Evolutionary conservation across 2,329 filamentous ascomycete genomes (phyloP), one percentile per base, ranked within the genome.

Genomic region (Cladosporium phlei): DNA sequence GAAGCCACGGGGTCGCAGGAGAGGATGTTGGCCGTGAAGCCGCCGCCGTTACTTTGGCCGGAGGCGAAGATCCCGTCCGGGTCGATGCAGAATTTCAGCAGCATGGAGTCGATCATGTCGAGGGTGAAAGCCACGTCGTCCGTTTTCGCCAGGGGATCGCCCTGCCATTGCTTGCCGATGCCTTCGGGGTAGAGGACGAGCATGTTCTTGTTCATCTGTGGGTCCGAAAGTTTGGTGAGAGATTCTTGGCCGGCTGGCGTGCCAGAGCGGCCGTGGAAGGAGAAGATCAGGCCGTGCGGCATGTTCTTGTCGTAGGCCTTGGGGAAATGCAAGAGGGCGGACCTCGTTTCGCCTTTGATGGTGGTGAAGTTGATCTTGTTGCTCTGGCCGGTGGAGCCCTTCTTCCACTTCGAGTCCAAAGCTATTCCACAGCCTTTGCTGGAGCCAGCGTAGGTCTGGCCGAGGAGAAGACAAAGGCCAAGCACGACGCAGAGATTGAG

Each of bases 1-100:
- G 68, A 68, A 3, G 68, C 63, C 2, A 53, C 55, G 1, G 63
- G 48, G 38, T 72, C 64, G 54, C 71, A 76, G 4, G 73, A 70
- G 6, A 75, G 68, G 2, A 68, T 52, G 19, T 64, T 68, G 7
- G 67, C 67, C 14, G 72, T 69, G 29, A 53, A 49, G 9, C 68
- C 75, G 3, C 73, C 77, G 4, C 74, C 76, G 35, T 78, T 76
- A 53, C 67, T 78, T 52, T 78, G 76, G 43, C 70, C 71, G 0
- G 65, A 61, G 10, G 65, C 65, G 47, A 71, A 74, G 34, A 74
- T 60, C 10, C 64, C 65, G 4, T 56, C 54, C 1, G 57, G 47
- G 49, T 74, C 66, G 50, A 75, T 63, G 54, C 71, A 75, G 53
- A 69, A 69, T 4, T 54, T 56, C 4, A 56, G 51, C 45, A 65